Base-by-base conservation (phyloP, 306 rosid species). In the Rosa lucieae region DNA sequence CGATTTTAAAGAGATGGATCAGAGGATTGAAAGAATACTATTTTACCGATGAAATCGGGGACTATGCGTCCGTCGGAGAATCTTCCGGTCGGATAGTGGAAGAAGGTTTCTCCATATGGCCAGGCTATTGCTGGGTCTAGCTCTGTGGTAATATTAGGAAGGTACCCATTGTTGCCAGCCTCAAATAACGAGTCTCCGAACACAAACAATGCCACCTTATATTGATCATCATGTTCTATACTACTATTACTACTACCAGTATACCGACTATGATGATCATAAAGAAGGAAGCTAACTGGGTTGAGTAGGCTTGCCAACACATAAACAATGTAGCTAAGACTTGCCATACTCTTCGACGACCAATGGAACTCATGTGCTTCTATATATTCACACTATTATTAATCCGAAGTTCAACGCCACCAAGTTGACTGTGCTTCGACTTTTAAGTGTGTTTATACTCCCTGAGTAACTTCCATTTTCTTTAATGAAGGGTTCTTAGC, bases 101-200 rank as follows among this genome's bases (percentile, higher is more conserved):
- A 55, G 61, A 18, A 55, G 26, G 61, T 55, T 55, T 55, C 26
- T 7, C 61, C 61, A 55, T 55, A 55, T 55, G 61, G 11, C 37
- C 6, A 59, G 66, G 20, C 20, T 14, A 51, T 14, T 51, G 56
- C 56, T 15, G 6, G n/a, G 20, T 51, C 56, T 4, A 12, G 4
- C 15, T 48, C 53, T 48, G 14, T 12, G 53, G 53, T 51, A 14
- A 83, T 67, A 46, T 84, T 80, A 18, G 29, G 62, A 80, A 87
- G 84, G 67, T 86, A 81, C 59, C 81, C 76, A 53, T 83, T 84
- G 58, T 84, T 83, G 68, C 89, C 89, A 6, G 74, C 75, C 79
- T 86, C 89, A 23, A 78, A 78, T 10, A 44, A 0, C 5, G 87
- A 86, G 43, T 79, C 87, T 11, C 86, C 89, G 65, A 87, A 87